A percentile compares a stretch with the other conserved stretches of the same genome.
Evolutionary conservation across 768 basidiomycete species (phyloP).

Genomic region (Boletus reticulatus): DNA sequence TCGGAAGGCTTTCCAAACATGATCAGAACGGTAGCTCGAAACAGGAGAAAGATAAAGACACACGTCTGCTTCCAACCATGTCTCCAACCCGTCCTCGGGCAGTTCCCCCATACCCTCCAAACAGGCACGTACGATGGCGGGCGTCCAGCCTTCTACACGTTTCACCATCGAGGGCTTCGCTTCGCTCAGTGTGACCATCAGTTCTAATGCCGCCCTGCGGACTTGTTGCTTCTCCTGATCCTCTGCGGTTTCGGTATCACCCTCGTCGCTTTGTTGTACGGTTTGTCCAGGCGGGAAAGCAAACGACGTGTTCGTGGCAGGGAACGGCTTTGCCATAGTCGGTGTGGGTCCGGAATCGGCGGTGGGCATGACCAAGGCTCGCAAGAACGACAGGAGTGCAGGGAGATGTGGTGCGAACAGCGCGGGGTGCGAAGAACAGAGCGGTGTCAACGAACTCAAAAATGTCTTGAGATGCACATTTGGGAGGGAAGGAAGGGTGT

Average conservation of each 20-base stretch:
- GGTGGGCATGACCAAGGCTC: slow-evolving; percentile 66
- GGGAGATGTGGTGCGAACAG: slow-evolving; percentile 75
- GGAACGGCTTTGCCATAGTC: slow-evolving; percentile 47
- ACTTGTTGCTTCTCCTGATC: slow-evolving; percentile 70
- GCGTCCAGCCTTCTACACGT: slow-evolving; percentile 68
- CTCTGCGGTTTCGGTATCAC: slow-evolving; percentile 40
- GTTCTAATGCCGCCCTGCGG: slow-evolving; percentile 72
- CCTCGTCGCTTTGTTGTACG: slow-evolving; percentile 28
- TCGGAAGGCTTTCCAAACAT: slow-evolving; percentile 51
- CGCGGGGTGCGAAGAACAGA: slow-evolving; percentile 62
- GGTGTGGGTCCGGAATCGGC: slow-evolving; percentile 53
- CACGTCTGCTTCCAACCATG: slow-evolving; percentile 77
- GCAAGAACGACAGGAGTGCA: slow-evolving; percentile 67
- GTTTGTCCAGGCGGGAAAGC: slow-evolving; percentile 37
- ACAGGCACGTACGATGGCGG: slow-evolving; percentile 68
- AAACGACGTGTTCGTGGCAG: slow-evolving; percentile 34
- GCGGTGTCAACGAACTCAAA: slow-evolving; percentile 65
- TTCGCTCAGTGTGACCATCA: slow-evolving; percentile 81
- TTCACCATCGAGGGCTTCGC: slow-evolving; percentile 67
- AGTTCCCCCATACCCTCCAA: slow-evolving; percentile 82
- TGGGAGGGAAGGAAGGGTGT: slow-evolving; percentile 63
- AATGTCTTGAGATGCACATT: slow-evolving; percentile 59
- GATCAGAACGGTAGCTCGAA: not conserved
- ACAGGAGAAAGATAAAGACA: slow-evolving; percentile 31
- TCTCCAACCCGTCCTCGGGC: slow-evolving; percentile 54